A percentile compares a stretch with the other conserved stretches of the same genome.
phyloP scores from a whole-genome alignment of 805 yeast species.

The Teunomyces cretensis region DNA sequence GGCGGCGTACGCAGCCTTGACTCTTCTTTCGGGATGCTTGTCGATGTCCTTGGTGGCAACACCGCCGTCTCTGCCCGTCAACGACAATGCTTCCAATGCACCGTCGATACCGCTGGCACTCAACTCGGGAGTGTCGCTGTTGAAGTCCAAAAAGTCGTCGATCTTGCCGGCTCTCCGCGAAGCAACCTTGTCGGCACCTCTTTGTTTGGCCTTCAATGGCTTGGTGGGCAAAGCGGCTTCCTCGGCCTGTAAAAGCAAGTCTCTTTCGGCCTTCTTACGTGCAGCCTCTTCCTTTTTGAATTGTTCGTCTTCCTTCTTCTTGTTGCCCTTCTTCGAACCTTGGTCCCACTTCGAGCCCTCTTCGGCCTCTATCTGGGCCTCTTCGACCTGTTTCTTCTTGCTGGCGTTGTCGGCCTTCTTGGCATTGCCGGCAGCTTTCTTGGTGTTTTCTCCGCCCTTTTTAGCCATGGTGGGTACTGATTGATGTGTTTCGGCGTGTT shows the following conservation, averaged over 20 bases:
- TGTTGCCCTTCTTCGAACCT: slow-evolving; percentile 67
- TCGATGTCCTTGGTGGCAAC: slow-evolving; percentile 65
- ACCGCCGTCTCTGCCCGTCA: slow-evolving; percentile 57
- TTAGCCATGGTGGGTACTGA: slow-evolving; percentile 41
- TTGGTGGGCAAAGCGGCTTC: slow-evolving; percentile 63
- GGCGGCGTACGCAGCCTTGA: slow-evolving; percentile 74
- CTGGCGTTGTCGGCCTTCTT: slow-evolving; percentile 64
- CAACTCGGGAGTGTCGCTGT: slow-evolving; percentile 50
- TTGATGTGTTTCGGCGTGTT: neutral
- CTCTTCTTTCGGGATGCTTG: slow-evolving; percentile 86
- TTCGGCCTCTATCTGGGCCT: slow-evolving; percentile 44
- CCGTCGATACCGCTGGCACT: slow-evolving; percentile 74
- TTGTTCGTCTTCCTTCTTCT: slow-evolving; percentile 67
- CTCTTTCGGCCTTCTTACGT: slow-evolving; percentile 80
- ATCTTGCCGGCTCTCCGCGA: slow-evolving; percentile 59
- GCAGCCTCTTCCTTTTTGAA: slow-evolving; percentile 76
- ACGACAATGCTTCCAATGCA: slow-evolving; percentile 74
- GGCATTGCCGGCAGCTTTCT: slow-evolving; percentile 64
- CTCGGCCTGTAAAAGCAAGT: slow-evolving; percentile 61
- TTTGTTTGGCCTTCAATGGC: slow-evolving; percentile 50
- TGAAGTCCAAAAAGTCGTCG: slow-evolving; percentile 63
- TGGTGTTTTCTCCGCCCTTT: slow-evolving; percentile 48
- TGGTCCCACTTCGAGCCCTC: slow-evolving; percentile 70
- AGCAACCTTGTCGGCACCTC: slow-evolving; percentile 70
- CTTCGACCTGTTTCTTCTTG: slow-evolving; percentile 54